Evolutionary conservation across 139 green algal species (phyloP).

Genomic region (Picochlorum sp.): DNA sequence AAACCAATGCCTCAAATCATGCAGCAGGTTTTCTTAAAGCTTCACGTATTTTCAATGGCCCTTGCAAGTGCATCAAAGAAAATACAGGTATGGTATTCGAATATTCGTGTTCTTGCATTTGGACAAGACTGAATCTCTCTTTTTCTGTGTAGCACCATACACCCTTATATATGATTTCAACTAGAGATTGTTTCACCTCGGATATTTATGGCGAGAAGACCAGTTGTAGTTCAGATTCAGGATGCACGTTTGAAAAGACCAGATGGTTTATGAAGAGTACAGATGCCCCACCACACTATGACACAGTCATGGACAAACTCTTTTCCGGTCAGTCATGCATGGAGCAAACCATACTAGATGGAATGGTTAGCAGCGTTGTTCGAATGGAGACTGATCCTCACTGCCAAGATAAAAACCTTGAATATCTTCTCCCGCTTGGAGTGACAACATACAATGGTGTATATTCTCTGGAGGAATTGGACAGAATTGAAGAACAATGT

Average conservation of each 20-base stretch:
- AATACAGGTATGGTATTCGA: background rate
- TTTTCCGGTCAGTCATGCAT: background rate
- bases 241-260: background rate
- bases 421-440: conserved; percentile 40
- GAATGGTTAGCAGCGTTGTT: background rate
- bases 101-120: too few species aligned
- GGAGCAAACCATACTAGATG: background rate
- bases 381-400: background rate
- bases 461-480: conserved; percentile 35
- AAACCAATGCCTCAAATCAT: background rate
- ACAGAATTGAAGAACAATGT: conserved; percentile 30
- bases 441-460: conserved; percentile 50
- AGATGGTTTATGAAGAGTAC: background rate
- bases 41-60: background rate
- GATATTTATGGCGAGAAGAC: conserved; percentile 22
- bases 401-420: background rate
- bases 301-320: background rate
- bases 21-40: background rate
- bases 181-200: conserved; percentile 52
- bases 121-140: too few species aligned
- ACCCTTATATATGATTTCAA: conserved; percentile 55
- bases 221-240: background rate
- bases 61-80: background rate
- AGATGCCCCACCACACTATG: background rate
- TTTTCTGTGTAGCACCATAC: background rate